Evolutionary conservation across 352 stramenopile genomes (phyloP), one percentile per base, ranked within the genome.

Genomic region (Elongisporangium anandrum): DNA sequence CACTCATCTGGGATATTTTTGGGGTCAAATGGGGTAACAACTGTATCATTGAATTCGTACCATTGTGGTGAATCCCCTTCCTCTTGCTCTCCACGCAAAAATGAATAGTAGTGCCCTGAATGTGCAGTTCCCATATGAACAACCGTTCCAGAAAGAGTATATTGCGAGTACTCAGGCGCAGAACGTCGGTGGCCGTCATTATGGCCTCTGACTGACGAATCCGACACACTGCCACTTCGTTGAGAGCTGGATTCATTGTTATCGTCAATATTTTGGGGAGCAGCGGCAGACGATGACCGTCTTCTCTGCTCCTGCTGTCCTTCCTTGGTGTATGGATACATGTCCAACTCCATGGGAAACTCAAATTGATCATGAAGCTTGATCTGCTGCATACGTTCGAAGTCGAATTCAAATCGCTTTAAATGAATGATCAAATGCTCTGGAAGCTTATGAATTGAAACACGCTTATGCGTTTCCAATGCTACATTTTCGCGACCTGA

Each of bases 391-490:
- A 98, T 97, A 13, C 85, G 94, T 57, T 97, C 91, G 41, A 97
- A 97, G 67, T 98, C 91, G 63, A 98, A 98, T 59, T 98, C 92
- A 50, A 98, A 98, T 0, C 94, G 84, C 73, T 98, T 98, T 12
- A 98, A 60, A 59, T 98, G 95, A 55, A 98, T 92, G 38, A 98
- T 92, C 23, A 98, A 68, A 54, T 95, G 84, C 21, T 87, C 73
- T 6, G 94, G 94, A 17, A 98, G 73, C 55, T 90, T 88, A 2
- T 83, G 79, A 61, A 97, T 96, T 0, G 81, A 96, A 52, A 95
- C 93, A 23, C 88, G 75, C 63, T 98, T 98, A 65, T 92, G 77
- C 0, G 92, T 97, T 47, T 94, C 85, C 13, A 96, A 56, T 20
- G 88, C 95, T 60, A 96, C 79, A 48, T 94, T 94, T 57, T 87